A percentile compares a stretch with the other conserved stretches of the same genome.
These are phyloP conservation scores for Colletotrichum lindemuthianum DNA, from an alignment of 2,329 filamentous ascomycete species.

Conservation along the genomic window DNA sequence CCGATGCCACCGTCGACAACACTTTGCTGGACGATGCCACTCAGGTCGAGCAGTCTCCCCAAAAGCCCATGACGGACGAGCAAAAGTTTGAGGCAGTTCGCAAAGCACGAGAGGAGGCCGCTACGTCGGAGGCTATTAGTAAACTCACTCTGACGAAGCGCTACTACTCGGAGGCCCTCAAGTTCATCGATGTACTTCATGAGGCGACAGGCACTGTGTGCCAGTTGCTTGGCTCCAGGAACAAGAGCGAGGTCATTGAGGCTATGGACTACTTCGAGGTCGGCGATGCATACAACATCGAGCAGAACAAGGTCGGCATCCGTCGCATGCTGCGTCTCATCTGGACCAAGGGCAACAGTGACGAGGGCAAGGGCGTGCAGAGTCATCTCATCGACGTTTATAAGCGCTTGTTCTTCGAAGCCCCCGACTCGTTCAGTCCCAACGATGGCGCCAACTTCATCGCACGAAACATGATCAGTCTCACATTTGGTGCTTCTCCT, in stretches of 20 bases:
- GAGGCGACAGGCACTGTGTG: constrained; percentile 82
- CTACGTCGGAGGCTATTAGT: constrained; percentile 86
- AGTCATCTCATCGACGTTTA: constrained; percentile 97
- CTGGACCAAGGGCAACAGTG: constrained; percentile 99
- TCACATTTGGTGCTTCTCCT: constrained; percentile 94
- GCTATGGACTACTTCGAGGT: constrained; percentile 99
- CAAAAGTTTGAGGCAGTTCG: constrained; percentile 77
- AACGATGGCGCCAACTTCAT: constrained; percentile 97
- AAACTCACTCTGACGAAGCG: constrained; percentile 88
- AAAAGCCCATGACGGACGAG: constrained; percentile 78
- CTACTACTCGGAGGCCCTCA: constrained; percentile 92
- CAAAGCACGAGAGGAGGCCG: constrained; percentile 87
- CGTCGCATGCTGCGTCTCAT: constrained; percentile 95
- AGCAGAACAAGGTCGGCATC: constrained; percentile 92
- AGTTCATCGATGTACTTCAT: constrained; percentile 92
- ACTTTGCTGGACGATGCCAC: constrained; percentile 89
- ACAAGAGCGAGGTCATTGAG: constrained; percentile 98
- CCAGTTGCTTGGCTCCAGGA: constrained; percentile 90
- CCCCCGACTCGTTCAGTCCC: constrained; percentile 84
- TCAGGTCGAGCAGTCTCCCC: constrained; percentile 72
- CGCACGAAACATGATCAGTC: constrained; percentile 97
- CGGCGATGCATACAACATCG: constrained; percentile 94
- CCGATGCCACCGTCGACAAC: constrained; percentile 77
- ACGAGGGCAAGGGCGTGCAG: constrained; percentile 98
- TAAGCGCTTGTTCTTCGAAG: constrained; percentile 94